Evolutionary conservation across 192 early-diverging fungal species (phyloP).

Genomic region (Umbelopsis isabellina): DNA sequence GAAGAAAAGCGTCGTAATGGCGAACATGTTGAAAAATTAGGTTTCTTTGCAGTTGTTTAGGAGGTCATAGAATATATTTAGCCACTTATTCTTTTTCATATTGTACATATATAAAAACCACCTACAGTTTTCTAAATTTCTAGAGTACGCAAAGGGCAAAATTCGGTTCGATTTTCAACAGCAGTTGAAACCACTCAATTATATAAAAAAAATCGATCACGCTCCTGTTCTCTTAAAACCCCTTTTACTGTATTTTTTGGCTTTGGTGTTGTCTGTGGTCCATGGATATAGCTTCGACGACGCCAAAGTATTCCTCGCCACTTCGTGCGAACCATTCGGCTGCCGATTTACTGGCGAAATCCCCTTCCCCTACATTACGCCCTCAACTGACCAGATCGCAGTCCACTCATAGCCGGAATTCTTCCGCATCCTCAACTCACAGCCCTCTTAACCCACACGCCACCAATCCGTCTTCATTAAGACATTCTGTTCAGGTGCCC

Average conservation of each 20-base stretch:
- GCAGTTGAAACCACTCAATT: too few relatives aligned
- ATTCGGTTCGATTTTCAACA: too few relatives aligned
- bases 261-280: background rate
- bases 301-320: slow-evolving; percentile 7
- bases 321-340: slow-evolving; percentile 18
- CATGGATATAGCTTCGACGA: slow-evolving; percentile 15
- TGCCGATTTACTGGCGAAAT: slow-evolving; percentile 5
- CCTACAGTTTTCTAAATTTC: too few relatives aligned
- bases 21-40: slow-evolving; percentile 53
- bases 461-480: slow-evolving; percentile 8
- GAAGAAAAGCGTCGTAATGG: slow-evolving; percentile 45
- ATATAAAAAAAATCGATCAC: background rate
- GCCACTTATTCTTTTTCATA: background rate
- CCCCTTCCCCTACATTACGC: background rate
- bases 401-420: slow-evolving; percentile 14
- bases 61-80: background rate
- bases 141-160: too few relatives aligned
- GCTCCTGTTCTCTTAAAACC: background rate
- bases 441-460: background rate
- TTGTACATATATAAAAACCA: slow-evolving; percentile 15
- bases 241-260: slow-evolving; percentile 8
- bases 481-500: background rate
- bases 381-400: slow-evolving; percentile 17
- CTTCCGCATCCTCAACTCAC: slow-evolving; percentile 12
- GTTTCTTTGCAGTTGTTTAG: slow-evolving; percentile 57